Evolutionary conservation across 169 alveolate species (phyloP).

Genomic region (Plasmodium yoelii): DNA sequence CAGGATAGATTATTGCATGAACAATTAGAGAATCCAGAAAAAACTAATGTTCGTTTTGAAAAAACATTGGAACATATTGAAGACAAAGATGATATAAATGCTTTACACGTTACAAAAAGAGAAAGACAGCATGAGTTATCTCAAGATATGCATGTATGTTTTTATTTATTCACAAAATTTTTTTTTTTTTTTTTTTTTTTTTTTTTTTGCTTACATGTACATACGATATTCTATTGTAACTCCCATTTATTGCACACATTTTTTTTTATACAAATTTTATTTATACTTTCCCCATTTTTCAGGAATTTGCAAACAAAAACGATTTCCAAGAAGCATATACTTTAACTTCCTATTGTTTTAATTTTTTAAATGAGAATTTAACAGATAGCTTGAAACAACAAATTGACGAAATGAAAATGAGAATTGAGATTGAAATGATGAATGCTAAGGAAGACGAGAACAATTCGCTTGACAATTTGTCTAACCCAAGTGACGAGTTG

Average conservation of each 20-base stretch:
- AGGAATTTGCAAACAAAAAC: constrained; percentile 43
- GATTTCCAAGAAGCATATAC: constrained; percentile 47
- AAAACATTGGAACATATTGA: constrained; percentile 89
- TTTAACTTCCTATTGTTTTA: constrained; percentile 64
- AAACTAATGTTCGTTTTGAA: constrained; percentile 80
- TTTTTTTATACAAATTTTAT: not conserved
- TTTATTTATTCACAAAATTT: not conserved
- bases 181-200: too few relatives aligned
- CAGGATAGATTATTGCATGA: constrained; percentile 49
- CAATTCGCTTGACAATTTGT: not conserved
- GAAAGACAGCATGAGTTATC: constrained; percentile 76
- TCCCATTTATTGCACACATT: not conserved
- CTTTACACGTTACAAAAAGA: constrained; percentile 82
- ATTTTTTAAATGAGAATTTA: constrained; percentile 40
- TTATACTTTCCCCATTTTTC: not conserved
- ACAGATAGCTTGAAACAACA: constrained; percentile 51
- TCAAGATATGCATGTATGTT: constrained; percentile 34
- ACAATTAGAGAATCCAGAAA: constrained; percentile 26
- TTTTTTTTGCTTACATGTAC: not conserved
- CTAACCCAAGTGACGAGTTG: not conserved
- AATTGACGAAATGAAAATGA: constrained; percentile 73
- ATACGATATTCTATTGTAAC: not conserved
- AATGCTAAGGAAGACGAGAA: constrained; percentile 35
- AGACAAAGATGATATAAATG: constrained; percentile 90
- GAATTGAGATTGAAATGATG: constrained; percentile 68